These are phyloP conservation scores for Gynostemma pentaphyllum DNA, from an alignment of 306 rosid genomes.

Conservation along the genomic window DNA sequence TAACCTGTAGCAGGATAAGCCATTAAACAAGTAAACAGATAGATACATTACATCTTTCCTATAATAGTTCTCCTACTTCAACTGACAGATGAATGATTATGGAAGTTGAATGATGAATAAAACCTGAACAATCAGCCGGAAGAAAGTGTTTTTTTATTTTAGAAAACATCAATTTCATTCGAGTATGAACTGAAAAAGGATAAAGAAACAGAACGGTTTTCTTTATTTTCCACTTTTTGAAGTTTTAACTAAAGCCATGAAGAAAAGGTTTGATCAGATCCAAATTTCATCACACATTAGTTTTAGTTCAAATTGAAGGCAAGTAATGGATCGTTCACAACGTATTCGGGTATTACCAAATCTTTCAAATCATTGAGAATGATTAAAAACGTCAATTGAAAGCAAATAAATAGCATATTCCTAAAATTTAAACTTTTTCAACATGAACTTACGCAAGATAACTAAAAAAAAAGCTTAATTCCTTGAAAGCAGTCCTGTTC, in stretches of 20 bases:
- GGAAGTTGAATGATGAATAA: not conserved
- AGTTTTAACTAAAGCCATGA: too few relatives aligned
- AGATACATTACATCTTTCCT: not conserved
- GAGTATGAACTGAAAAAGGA: not conserved
- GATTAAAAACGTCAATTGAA: not conserved
- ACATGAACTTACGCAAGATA: not conserved
- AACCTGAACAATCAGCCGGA: not conserved
- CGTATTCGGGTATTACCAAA: too few relatives aligned
- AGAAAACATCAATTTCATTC: not conserved
- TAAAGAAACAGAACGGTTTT: too few relatives aligned
- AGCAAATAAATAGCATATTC: not conserved
- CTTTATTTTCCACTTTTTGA: too few relatives aligned
- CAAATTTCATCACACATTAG: too few relatives aligned
- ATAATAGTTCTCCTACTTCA: not conserved
- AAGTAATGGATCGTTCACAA: not conserved
- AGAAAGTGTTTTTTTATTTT: not conserved
- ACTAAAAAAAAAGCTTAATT: not conserved
- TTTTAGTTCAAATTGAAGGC: not conserved
- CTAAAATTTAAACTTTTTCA: not conserved
- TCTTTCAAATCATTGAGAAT: not conserved
- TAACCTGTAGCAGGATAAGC: slow-evolving; percentile 36
- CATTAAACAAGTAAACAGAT: not conserved
- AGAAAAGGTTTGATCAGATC: too few relatives aligned
- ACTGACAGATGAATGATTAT: not conserved
- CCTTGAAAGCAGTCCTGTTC: not conserved